Evolutionary conservation across 768 basidiomycete genomes (phyloP).

Genomic region (Suillus placidus): DNA sequence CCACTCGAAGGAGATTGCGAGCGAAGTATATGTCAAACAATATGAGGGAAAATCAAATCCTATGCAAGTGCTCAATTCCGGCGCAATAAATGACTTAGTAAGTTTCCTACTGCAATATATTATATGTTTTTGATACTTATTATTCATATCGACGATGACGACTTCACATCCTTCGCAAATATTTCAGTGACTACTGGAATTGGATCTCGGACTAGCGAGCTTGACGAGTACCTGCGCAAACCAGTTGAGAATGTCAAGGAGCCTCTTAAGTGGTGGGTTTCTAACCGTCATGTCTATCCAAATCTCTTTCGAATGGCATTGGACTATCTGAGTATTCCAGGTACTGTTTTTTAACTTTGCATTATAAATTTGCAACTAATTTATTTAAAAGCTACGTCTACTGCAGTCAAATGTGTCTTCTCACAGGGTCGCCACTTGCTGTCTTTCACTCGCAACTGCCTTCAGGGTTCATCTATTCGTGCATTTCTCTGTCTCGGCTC

Average conservation of each 20-base stretch:
- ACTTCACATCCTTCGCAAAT: too few species aligned
- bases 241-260: constrained; percentile 15
- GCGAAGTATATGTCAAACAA: too few species aligned
- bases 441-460: constrained; percentile 21
- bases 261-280: constrained; percentile 21
- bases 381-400: constrained; percentile 20
- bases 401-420: constrained; percentile 21
- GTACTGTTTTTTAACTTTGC: constrained; percentile 9
- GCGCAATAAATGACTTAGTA: too few species aligned
- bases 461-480: constrained; percentile 16
- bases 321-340: constrained; percentile 23
- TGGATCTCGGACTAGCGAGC: background rate
- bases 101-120: too few species aligned
- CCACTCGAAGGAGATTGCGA: too few species aligned
- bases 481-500: constrained; percentile 22
- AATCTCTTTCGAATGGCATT: constrained; percentile 21
- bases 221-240: background rate
- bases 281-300: constrained; percentile 16
- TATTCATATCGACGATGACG: too few species aligned
- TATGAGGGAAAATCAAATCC: too few species aligned
- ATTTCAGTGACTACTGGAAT: too few species aligned
- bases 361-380: background rate
- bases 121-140: too few species aligned
- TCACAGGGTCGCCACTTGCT: constrained; percentile 23
- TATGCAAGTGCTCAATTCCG: too few species aligned